Percentiles rank a stretch among this genome's conserved stretches.
Conservation (phyloP, 2,329 filamentous ascomycete species). For the Phyllosticta citriasiana region DNA sequence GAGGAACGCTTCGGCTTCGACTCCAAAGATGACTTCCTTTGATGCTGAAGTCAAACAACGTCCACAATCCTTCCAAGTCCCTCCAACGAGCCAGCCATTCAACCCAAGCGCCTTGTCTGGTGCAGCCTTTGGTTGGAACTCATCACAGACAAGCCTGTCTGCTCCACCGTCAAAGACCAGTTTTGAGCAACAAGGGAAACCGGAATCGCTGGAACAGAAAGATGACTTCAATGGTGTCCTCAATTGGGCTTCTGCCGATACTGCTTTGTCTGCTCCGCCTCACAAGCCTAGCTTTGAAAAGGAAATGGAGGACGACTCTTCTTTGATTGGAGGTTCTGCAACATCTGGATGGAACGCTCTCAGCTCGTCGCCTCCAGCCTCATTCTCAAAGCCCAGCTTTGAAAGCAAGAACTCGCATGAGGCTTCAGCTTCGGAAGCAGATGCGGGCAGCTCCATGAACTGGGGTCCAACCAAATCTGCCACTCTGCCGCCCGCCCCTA, state of each 20-base stretch:
- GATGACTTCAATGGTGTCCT: not conserved
- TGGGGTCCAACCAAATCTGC: not conserved
- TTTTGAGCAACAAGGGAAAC: not conserved
- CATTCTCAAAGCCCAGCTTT: not conserved
- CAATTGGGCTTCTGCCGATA: not conserved
- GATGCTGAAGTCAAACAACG: conserved; percentile 7
- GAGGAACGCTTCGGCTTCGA: conserved; percentile 2
- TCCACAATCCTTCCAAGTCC: not conserved
- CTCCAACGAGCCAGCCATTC: not conserved
- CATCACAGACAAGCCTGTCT: not conserved
- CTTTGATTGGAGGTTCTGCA: not conserved
- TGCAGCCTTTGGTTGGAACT: not conserved
- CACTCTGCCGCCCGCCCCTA: not conserved
- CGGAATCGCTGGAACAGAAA: not conserved
- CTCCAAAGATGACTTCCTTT: not conserved
- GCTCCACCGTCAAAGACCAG: conserved; percentile 3
- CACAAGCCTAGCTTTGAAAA: not conserved
- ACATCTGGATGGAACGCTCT: not conserved
- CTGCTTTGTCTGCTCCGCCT: not conserved
- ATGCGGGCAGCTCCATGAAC: not conserved
- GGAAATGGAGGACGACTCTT: not conserved
- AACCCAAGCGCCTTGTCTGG: not conserved
- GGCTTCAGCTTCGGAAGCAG: not conserved
- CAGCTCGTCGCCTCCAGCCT: not conserved
- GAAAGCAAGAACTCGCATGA: not conserved